A percentile compares a stretch with the other conserved stretches of the same genome.
phyloP scores from a whole-genome alignment of 1,284 basidiomycete genomes.

The Paramarasmius palmivorus region DNA sequence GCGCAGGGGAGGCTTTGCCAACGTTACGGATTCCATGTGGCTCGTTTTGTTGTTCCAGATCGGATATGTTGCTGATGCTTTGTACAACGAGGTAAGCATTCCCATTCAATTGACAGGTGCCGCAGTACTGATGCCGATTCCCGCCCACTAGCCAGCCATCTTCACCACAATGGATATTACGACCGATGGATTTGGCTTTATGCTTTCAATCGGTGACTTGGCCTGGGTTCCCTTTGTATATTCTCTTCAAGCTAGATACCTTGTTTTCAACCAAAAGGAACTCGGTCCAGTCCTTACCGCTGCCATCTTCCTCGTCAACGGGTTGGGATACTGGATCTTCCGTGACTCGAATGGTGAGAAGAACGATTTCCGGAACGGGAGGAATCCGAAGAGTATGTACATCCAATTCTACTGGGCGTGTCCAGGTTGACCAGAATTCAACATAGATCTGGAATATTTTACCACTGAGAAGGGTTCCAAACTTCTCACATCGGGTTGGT shows the following conservation, averaged over 20 bases:
- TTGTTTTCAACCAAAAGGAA: conserved; percentile 85
- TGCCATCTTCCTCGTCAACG: conserved; percentile 69
- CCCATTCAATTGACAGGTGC: not conserved
- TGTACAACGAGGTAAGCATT: conserved; percentile 82
- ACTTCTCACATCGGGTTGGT: conserved; percentile 95
- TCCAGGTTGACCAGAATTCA: conserved; percentile 1
- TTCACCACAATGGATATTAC: conserved; percentile 98
- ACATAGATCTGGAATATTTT: conserved; percentile 76
- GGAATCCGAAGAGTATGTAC: conserved; percentile 84
- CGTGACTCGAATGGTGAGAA: conserved; percentile 90
- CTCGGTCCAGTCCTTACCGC: conserved; percentile 68
- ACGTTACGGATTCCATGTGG: conserved; percentile 90
- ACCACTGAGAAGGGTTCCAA: conserved; percentile 87
- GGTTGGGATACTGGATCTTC: conserved; percentile 91
- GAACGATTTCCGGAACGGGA: conserved; percentile 92
- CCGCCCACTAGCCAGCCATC: conserved; percentile 65
- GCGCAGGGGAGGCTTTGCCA: conserved; percentile 64
- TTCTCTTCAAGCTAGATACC: conserved; percentile 90
- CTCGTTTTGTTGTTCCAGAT: conserved; percentile 87
- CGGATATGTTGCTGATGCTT: conserved; percentile 84
- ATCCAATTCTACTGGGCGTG: not conserved
- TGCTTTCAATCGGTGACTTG: conserved; percentile 94
- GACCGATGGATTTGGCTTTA: conserved; percentile 98
- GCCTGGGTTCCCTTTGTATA: conserved; percentile 96
- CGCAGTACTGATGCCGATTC: conserved; percentile 1